phyloP scores from a whole-genome alignment of 306 rosid species.

The Vigna unguiculata region DNA sequence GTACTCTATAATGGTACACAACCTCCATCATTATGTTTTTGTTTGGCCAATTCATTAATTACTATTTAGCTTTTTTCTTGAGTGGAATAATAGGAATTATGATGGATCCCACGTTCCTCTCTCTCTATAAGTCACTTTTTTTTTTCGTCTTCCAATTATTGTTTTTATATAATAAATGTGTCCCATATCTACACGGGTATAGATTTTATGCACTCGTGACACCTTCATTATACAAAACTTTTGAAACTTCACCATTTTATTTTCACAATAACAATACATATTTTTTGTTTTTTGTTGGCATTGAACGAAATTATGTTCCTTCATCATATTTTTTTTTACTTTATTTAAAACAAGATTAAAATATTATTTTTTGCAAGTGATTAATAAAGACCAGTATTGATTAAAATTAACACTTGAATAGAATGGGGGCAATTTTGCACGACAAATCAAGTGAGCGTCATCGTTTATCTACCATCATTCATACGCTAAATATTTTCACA shows the following conservation, averaged over 20 bases:
- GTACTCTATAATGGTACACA: constrained; percentile 3
- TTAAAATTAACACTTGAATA: background rate
- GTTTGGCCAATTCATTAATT: constrained; percentile 28
- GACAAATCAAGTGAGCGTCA: too few relatives aligned
- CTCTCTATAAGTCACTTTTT: background rate
- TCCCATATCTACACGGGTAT: background rate
- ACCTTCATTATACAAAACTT: background rate
- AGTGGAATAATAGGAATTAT: constrained; percentile 8
- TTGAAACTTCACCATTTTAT: background rate
- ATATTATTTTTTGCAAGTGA: too few relatives aligned
- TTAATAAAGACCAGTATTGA: background rate
- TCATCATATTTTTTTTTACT: background rate
- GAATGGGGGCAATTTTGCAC: background rate
- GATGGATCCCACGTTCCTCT: constrained; percentile 36
- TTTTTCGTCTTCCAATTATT: background rate
- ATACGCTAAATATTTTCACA: background rate
- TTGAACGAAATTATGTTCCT: background rate
- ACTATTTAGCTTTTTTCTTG: background rate
- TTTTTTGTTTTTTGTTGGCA: background rate
- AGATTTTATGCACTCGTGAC: constrained; percentile 23
- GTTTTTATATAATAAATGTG: background rate
- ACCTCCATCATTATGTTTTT: background rate
- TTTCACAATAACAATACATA: background rate
- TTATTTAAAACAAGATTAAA: background rate
- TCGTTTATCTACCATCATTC: too few relatives aligned